Evolutionary conservation across 2,329 filamentous ascomycete genomes (phyloP), one percentile per base, ranked within the genome.

Genomic region (Periconia sp.): DNA sequence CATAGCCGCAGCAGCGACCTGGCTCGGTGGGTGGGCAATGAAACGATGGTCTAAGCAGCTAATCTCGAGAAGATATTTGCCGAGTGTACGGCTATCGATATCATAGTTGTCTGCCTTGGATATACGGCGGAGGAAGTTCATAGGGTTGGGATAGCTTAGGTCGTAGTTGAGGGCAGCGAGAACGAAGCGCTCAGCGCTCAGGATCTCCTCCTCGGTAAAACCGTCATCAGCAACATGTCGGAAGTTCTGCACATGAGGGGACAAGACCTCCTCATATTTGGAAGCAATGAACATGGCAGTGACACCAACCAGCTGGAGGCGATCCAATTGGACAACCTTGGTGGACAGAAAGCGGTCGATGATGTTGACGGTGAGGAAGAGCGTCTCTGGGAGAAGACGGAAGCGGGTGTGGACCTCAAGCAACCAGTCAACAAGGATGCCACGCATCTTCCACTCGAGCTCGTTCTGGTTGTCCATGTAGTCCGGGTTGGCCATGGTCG

Each of bases 31-130:
- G 70, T 89, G 95, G 48, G 82, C 76, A 80, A 99, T 88, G 76
- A 99, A 96, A 49, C 92, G 87, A 70, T 97, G 89, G 65, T 99
- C 94, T 19, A 99, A 80, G 54, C 96, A 84, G 70, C 90, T 94
- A 65, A 99, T 96, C 77, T 99, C 94, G 77, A 96, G 90, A 34
- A 99, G 80, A 71, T 97, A 99, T 77, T 99, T 99, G 71, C 90
- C 94, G 47, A 99, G 83, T 33, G 94, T 99, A 62, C 94, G 89
- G 48, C 92, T 96, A 72, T 96, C 90, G 63, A 97, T 96, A 73
- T 99, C 92, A 75, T 99, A 99, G 78, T 95, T 94, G 76, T 99
- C 95, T 65, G 94, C 95, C 80, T 99, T 99, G 50, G 92, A 97
- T 73, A 99, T 96, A 57, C 95, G 89, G 54, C 94, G 89, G 48